Evolutionary conservation across 495 filamentous ascomycete species (phyloP), one percentile per base, ranked within the genome.

Genomic region (Penicillium dipodomyicola): DNA sequence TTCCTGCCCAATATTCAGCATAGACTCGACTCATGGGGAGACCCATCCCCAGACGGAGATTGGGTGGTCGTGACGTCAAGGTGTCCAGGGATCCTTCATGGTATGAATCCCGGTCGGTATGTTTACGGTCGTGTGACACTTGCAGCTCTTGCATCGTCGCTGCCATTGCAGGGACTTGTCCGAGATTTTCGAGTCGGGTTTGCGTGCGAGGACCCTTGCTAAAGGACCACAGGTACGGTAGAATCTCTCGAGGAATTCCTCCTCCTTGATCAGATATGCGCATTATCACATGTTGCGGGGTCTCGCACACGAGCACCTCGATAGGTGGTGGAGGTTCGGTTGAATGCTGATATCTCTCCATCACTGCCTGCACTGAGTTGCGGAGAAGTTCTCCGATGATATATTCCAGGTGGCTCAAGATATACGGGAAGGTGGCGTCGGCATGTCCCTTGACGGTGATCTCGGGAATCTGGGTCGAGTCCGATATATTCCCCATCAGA

Each of bases 1-100:
- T 93, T 2, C 94, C 94, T 8, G 95, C 94, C 94, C 94, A 99
- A 72, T 97, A 98, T 72, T 99, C 93, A 15, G 95, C 93, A 69
- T 97, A 99, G 14, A 97, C 90, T 57, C 91, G 83, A 59, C 90
- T 95, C 78, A 97, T 87, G 0, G 94, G 95, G 49, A 99, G 71
- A 3, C 94, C 94, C 80, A 99, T 96, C 10, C 94, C 95, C 11
- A 99, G 78, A 1, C 91, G 81, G 52, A 99, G 80, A 63, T 97
- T 87, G 0, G 95, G 92, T 4, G 90, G 90, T 19, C 94, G 80
- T 54, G 84, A 88, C 1, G 89, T 88, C 23, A 99, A 73, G 1
- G 85, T 82, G 19, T 88, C 82, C 19, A 99, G 75, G 10, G 91
- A 96, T 60, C 79, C 82, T 58, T 82, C 82, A 32, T 74, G 73